Evolutionary conservation across 768 basidiomycete genomes (phyloP).

Genomic region (Russula sp.): DNA sequence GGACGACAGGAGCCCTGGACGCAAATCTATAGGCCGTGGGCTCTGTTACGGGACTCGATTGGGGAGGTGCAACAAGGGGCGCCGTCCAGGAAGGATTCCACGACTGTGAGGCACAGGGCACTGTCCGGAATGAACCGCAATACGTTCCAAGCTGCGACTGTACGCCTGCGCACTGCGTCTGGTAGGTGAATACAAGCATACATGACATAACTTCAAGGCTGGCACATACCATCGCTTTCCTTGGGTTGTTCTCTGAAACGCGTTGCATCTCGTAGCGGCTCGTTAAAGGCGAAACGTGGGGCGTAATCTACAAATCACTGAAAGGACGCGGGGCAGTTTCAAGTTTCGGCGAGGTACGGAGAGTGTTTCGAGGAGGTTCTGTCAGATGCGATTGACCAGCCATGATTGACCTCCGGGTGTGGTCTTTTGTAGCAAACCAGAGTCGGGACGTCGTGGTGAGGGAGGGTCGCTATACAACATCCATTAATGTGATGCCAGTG

Average conservation of each 20-base stretch:
- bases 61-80: constrained; percentile 7
- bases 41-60: neutral
- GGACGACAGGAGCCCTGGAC: constrained; percentile 12
- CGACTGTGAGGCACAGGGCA: neutral
- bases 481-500: neutral
- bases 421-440: constrained; percentile 11
- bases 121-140: constrained; percentile 9
- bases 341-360: neutral
- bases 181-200: neutral
- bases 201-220: neutral
- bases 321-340: neutral
- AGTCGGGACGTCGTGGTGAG: neutral
- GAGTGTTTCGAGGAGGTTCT: neutral
- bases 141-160: neutral
- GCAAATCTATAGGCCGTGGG: constrained; percentile 15
- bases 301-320: neutral
- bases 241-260: neutral
- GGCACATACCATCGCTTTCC: constrained; percentile 3
- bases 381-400: neutral
- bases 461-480: neutral
- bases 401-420: neutral
- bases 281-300: neutral
- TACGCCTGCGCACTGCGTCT: neutral
- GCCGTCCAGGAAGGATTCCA: constrained; percentile 8
- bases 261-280: neutral